phyloP scores from a whole-genome alignment of 306 rosid genomes.

The Rosa multiflora region DNA sequence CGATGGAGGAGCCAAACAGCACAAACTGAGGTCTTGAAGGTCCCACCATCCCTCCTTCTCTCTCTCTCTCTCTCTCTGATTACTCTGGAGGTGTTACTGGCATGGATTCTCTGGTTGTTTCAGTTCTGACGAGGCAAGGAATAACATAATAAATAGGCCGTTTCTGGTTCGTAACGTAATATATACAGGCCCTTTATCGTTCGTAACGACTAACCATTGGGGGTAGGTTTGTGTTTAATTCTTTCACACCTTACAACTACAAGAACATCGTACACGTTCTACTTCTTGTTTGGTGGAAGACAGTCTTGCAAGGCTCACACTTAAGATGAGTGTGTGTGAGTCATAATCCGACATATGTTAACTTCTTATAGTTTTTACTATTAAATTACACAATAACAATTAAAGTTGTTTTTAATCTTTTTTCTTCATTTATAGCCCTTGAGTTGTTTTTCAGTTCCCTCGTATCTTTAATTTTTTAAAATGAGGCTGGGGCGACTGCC shows the following conservation, averaged over 20 bases:
- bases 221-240: background rate
- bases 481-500: too few species aligned
- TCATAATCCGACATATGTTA: too few species aligned
- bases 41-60: slow-evolving; percentile 48
- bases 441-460: too few species aligned
- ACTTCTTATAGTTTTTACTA: too few species aligned
- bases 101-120: background rate
- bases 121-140: background rate
- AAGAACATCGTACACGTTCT: background rate
- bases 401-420: too few species aligned
- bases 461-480: too few species aligned
- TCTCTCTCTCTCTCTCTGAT: background rate
- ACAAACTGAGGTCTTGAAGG: slow-evolving; percentile 68
- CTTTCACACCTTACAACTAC: background rate
- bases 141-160: background rate
- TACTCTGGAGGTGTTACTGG: background rate
- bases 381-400: too few species aligned
- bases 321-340: too few species aligned
- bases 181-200: background rate
- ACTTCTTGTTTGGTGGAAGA: background rate
- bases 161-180: background rate
- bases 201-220: background rate
- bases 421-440: too few species aligned
- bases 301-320: too few species aligned
- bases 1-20: slow-evolving; percentile 81